Conservation (phyloP, 1,284 basidiomycete genomes). For the Hymenochaete sp. region DNA sequence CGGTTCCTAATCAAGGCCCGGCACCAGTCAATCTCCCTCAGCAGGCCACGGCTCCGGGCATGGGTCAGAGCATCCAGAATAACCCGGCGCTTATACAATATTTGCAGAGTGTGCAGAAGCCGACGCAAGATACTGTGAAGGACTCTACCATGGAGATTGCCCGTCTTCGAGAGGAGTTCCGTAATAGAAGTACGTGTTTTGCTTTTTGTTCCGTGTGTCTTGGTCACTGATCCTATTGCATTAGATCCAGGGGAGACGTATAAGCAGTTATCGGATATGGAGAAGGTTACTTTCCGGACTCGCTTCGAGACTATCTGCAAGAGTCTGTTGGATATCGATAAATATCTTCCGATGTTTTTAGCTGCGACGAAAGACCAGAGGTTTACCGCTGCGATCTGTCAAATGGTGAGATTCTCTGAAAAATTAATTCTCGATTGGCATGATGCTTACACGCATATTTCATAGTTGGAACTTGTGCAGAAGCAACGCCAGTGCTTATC, state of each 20-base stretch:
- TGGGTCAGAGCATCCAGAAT: neutral
- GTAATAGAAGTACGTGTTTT: slow-evolving; percentile 1
- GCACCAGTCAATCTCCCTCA: neutral
- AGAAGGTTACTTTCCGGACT: slow-evolving; percentile 5
- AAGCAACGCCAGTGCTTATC: slow-evolving; percentile 43
- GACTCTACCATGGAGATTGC: too few species aligned
- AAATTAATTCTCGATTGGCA: too few species aligned
- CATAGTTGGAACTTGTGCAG: slow-evolving; percentile 37
- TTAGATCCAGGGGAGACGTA: too few species aligned
- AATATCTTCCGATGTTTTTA: slow-evolving; percentile 40
- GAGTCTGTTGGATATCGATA: slow-evolving; percentile 37
- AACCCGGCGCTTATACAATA: neutral
- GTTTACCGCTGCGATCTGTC: slow-evolving; percentile 36
- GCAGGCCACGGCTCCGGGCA: neutral
- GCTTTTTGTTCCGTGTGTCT: neutral
- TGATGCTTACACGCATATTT: too few species aligned
- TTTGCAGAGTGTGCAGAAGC: neutral
- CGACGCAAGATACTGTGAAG: neutral
- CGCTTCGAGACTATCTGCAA: slow-evolving; percentile 41
- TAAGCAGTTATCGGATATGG: slow-evolving; percentile 7
- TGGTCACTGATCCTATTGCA: too few species aligned
- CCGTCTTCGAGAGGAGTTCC: too few species aligned
- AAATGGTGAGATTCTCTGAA: slow-evolving; percentile 44
- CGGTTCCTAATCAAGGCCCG: neutral
- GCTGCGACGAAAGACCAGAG: slow-evolving; percentile 39